Evolutionary conservation across 495 filamentous ascomycete genomes (phyloP).

Genomic region (Penicillium odoratum): DNA sequence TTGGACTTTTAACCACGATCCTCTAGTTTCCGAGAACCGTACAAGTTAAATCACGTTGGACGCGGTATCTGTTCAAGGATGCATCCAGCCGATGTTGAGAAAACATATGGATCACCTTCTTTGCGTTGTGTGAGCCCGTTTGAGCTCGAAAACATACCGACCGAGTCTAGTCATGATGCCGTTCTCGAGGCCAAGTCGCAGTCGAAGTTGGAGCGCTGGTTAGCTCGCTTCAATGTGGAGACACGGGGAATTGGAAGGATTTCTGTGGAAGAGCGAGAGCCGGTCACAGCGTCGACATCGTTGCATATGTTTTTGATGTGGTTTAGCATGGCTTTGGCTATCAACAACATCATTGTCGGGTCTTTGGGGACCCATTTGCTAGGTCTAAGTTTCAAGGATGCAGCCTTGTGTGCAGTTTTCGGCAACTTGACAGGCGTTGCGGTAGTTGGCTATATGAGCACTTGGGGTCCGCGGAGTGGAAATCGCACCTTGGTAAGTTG

Average conservation of each 20-base stretch:
- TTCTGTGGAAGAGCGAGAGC: slow-evolving; percentile 50
- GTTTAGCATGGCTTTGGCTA: slow-evolving; percentile 71
- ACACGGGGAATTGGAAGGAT: slow-evolving; percentile 69
- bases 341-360: slow-evolving; percentile 70
- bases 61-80: slow-evolving; percentile 8
- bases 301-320: slow-evolving; percentile 68
- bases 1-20: neutral
- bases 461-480: slow-evolving; percentile 70
- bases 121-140: slow-evolving; percentile 17
- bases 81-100: slow-evolving; percentile 25
- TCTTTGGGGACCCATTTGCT: slow-evolving; percentile 67
- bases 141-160: slow-evolving; percentile 23
- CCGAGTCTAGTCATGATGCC: slow-evolving; percentile 16
- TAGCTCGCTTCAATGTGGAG: slow-evolving; percentile 56
- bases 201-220: slow-evolving; percentile 30
- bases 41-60: neutral
- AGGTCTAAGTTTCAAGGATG: slow-evolving; percentile 64
- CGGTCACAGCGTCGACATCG: slow-evolving; percentile 33
- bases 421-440: slow-evolving; percentile 59
- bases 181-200: slow-evolving; percentile 12
- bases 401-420: slow-evolving; percentile 62
- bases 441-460: slow-evolving; percentile 68
- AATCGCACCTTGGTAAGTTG: slow-evolving; percentile 64
- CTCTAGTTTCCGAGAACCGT: neutral
- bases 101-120: slow-evolving; percentile 19